Percentiles rank a stretch among this genome's conserved stretches.
Conservation (phyloP, 148 eudicot species). For the Vaccinium macrocarpon region DNA sequence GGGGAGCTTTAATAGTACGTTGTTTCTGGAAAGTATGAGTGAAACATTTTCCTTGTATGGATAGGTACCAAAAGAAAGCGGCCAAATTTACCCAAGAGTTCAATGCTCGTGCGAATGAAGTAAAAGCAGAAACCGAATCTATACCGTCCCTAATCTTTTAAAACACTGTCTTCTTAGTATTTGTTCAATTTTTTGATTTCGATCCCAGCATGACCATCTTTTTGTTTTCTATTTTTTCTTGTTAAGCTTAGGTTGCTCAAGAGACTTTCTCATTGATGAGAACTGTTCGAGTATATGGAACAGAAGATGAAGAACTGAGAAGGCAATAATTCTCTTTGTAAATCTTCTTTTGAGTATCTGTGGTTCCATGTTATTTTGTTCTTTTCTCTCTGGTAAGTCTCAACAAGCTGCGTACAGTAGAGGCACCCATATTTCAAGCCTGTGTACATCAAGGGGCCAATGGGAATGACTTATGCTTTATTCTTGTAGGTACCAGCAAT, state of each 20-base stretch:
- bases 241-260: conserved; percentile 31
- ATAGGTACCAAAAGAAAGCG: conserved; percentile 50
- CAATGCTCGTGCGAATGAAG: conserved; percentile 49
- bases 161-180: background rate
- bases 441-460: conserved; percentile 3
- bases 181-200: background rate
- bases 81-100: conserved; percentile 49
- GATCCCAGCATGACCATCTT: background rate
- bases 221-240: background rate
- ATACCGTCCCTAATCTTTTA: background rate
- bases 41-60: conserved; percentile 11
- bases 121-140: conserved; percentile 21
- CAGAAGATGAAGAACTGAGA: conserved; percentile 34
- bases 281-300: conserved; percentile 42
- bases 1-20: background rate
- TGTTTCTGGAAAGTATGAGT: background rate
- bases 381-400: background rate
- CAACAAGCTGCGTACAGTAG: background rate
- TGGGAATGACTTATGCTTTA: background rate
- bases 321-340: conserved; percentile 31
- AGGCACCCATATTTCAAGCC: background rate
- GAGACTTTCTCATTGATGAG: conserved; percentile 43
- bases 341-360: background rate
- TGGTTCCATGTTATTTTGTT: conserved; percentile 5
- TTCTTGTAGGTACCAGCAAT: conserved; percentile 39